These are phyloP conservation scores for Ophiognomonia clavigignenti-juglandacearum DNA, from an alignment of 2,329 filamentous ascomycete genomes.

Conservation along the genomic window DNA sequence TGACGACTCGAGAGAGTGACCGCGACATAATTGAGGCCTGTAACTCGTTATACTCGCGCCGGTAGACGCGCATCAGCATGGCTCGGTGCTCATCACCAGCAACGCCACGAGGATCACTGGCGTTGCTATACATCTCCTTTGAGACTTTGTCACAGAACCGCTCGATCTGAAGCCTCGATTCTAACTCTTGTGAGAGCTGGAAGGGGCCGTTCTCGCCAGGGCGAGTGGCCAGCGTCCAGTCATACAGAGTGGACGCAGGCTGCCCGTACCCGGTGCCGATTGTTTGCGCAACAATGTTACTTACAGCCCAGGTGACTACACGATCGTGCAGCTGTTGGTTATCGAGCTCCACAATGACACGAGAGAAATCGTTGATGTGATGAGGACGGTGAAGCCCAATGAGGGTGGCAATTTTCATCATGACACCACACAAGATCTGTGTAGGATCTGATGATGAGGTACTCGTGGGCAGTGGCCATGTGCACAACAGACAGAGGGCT, in stretches of 20 bases:
- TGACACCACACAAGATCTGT: constrained; percentile 74
- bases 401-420: constrained; percentile 84
- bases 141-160: constrained; percentile 74
- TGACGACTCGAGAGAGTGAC: constrained; percentile 52
- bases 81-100: constrained; percentile 63
- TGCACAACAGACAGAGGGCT: constrained; percentile 72
- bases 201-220: constrained; percentile 56
- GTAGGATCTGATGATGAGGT: constrained; percentile 76
- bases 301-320: constrained; percentile 77
- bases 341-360: constrained; percentile 68
- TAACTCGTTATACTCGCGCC: constrained; percentile 60
- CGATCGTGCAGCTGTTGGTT: constrained; percentile 76
- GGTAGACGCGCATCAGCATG: constrained; percentile 62
- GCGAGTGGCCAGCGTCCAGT: constrained; percentile 63
- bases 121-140: constrained; percentile 75
- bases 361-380: constrained; percentile 77
- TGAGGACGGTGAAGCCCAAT: constrained; percentile 78
- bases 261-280: constrained; percentile 82
- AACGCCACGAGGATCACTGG: constrained; percentile 65
- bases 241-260: constrained; percentile 72
- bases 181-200: constrained; percentile 56
- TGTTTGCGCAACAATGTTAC: constrained; percentile 77
- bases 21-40: constrained; percentile 56
- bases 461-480: constrained; percentile 79
- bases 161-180: constrained; percentile 66